Evolutionary conservation across 2,329 filamentous ascomycete species (phyloP).

Genomic region (Simplicillium sp.): DNA sequence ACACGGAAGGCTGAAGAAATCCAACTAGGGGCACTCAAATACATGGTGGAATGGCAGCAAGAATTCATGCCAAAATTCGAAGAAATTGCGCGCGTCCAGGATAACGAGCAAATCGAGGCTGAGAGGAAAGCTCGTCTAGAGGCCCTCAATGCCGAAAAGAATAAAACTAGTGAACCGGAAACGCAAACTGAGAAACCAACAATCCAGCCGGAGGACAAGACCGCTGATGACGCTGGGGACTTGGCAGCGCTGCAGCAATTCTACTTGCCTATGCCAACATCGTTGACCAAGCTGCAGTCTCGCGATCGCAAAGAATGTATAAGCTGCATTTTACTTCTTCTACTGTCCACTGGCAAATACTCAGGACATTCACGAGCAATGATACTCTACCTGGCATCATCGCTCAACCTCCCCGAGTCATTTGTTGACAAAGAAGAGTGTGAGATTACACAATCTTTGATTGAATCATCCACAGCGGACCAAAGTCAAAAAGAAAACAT

Average conservation of each 20-base stretch:
- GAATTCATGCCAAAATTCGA: conserved; percentile 61
- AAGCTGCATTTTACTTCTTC: conserved; percentile 59
- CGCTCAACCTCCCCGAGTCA: conserved; percentile 51
- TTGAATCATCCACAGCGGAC: conserved; percentile 50
- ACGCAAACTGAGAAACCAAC: conserved; percentile 18
- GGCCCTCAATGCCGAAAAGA: conserved; percentile 25
- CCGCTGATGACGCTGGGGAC: conserved; percentile 24
- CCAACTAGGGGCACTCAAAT: conserved; percentile 47
- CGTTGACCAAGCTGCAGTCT: conserved; percentile 46
- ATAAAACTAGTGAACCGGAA: conserved; percentile 23
- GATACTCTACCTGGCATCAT: conserved; percentile 57
- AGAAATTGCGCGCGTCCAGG: conserved; percentile 50
- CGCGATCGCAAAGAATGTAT: conserved; percentile 54
- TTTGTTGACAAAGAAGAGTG: conserved; percentile 61
- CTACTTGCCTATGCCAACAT: conserved; percentile 43
- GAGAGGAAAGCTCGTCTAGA: conserved; percentile 36
- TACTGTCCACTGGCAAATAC: conserved; percentile 66
- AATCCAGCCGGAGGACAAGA: conserved; percentile 28
- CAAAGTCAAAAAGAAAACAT: conserved; percentile 37
- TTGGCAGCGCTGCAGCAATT: conserved; percentile 36
- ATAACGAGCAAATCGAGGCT: conserved; percentile 35
- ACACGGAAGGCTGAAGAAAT: conserved; percentile 18
- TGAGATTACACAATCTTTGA: conserved; percentile 64
- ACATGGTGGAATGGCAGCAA: conserved; percentile 71
- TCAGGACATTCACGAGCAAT: conserved; percentile 63